Evolutionary conservation across 371 early-diverging fungal species (phyloP), one percentile per base, ranked within the genome.

Genomic region (Saksenaea oblongispora): DNA sequence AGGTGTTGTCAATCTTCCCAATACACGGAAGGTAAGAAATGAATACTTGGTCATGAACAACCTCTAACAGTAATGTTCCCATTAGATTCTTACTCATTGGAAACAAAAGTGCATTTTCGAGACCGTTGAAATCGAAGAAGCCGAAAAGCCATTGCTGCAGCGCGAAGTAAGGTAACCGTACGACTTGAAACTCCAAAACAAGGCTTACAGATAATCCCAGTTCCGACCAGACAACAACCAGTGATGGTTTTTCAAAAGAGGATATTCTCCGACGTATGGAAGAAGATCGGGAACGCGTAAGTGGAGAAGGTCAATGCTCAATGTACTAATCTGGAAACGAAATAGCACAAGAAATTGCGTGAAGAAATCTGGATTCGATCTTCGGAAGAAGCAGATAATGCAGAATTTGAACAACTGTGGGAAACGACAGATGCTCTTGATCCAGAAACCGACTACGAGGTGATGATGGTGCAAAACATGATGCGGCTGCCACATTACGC

Each of bases 361-460:
- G 92, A 92, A 64, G 91, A 90, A 5, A 83, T 86, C 11, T 92
- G 92, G 92, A 87, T 89, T 13, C 73, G 91, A 35, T 83, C 89
- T 14, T 57, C 81, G 0, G 87, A 87, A 26, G 90, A 91, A 62
- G 58, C 72, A 15, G 64, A 78, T 0, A 79, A 73, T 34, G 84
- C 78, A 9, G 90, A 90, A 47, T 87, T 91, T 68, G 66, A 78
- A 27, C 78, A 86, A 35, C 72, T 83, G 42, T 91, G 91, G 91
- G 80, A 85, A 18, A 78, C 80, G 4, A 83, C 83, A 14, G 86
- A 86, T 18, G 82, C 84, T 42, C 66, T 89, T 13, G 84, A 86
- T 15, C 74, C 73, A 55, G 87, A 87, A 39, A 71, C 73, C 1
- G 91, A 90, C 61, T 87, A 86, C 66, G 84, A 82, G 57, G 78